Conservation (phyloP, 2,329 filamentous ascomycete genomes). For the Fusarium albosuccineum region DNA sequence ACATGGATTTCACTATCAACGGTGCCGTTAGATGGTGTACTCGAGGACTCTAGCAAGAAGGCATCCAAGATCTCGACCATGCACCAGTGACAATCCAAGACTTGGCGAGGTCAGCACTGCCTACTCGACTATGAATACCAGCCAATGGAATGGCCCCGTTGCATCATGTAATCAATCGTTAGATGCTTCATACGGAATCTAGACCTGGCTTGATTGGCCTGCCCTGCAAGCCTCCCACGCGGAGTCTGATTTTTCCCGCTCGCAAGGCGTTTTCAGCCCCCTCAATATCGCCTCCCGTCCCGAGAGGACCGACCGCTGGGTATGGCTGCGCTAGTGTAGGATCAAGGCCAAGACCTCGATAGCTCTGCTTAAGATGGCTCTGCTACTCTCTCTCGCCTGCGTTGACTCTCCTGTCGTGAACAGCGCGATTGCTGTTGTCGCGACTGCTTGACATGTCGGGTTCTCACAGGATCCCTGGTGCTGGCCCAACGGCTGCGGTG, state of each 20-base stretch:
- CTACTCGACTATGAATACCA: slow-evolving; percentile 21
- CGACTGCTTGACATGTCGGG: slow-evolving; percentile 5
- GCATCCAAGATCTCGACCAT: neutral
- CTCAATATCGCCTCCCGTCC: neutral
- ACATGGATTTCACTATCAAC: neutral
- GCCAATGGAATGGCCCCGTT: slow-evolving; percentile 28
- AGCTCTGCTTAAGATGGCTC: slow-evolving; percentile 19
- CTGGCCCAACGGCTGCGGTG: neutral
- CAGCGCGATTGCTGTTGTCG: slow-evolving; percentile 4
- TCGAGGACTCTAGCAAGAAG: too few species aligned
- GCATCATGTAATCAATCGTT: slow-evolving; percentile 15
- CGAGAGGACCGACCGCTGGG: neutral
- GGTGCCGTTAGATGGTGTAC: neutral
- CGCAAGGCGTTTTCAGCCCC: neutral
- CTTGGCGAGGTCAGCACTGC: slow-evolving; percentile 14
- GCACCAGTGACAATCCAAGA: slow-evolving; percentile 6
- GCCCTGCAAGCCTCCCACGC: slow-evolving; percentile 6
- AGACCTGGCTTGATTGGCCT: slow-evolving; percentile 10
- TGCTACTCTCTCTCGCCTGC: neutral
- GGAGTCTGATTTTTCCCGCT: slow-evolving; percentile 3
- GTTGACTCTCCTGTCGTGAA: neutral
- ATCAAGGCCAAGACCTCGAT: slow-evolving; percentile 8
- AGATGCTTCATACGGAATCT: slow-evolving; percentile 11
- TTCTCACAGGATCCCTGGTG: neutral
- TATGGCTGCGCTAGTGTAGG: slow-evolving; percentile 3